These are phyloP conservation scores for Cercospora sp. DNA, from an alignment of 2,329 filamentous ascomycete species.

Conservation along the genomic window DNA sequence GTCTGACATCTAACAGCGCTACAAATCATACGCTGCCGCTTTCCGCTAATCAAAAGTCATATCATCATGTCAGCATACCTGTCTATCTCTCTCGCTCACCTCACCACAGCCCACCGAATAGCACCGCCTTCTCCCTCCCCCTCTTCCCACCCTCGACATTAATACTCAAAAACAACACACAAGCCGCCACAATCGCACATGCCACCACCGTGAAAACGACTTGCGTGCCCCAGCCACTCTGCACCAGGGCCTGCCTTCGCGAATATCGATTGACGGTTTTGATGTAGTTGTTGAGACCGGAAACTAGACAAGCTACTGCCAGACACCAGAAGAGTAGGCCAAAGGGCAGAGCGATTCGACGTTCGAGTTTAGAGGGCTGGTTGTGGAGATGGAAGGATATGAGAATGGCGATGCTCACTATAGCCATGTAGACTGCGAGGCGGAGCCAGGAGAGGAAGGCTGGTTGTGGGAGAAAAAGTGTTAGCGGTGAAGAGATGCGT, in stretches of 20 bases:
- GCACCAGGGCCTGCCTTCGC: constrained; percentile 75
- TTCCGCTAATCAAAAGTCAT: not conserved
- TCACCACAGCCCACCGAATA: not conserved
- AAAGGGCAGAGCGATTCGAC: constrained; percentile 75
- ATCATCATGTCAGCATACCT: not conserved
- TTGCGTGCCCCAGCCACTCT: constrained; percentile 92
- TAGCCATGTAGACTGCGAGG: constrained; percentile 83
- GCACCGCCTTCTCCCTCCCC: not conserved
- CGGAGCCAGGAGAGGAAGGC: constrained; percentile 87
- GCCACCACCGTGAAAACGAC: constrained; percentile 67
- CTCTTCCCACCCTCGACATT: constrained; percentile 31
- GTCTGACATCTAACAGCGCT: not conserved
- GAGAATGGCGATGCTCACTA: constrained; percentile 87
- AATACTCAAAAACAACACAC: constrained; percentile 60
- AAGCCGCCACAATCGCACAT: constrained; percentile 64
- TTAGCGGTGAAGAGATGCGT: not conserved
- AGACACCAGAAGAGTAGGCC: constrained; percentile 87
- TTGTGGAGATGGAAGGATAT: constrained; percentile 88
- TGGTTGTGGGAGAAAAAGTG: not conserved
- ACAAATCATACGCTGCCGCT: not conserved
- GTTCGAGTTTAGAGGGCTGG: constrained; percentile 68
- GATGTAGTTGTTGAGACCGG: constrained; percentile 85
- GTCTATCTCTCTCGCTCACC: not conserved
- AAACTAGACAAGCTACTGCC: constrained; percentile 70
- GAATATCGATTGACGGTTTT: constrained; percentile 80